These are phyloP conservation scores for Cystobasidiaceae sp. DNA, from an alignment of 1,284 basidiomycete genomes.

Conservation along the genomic window DNA sequence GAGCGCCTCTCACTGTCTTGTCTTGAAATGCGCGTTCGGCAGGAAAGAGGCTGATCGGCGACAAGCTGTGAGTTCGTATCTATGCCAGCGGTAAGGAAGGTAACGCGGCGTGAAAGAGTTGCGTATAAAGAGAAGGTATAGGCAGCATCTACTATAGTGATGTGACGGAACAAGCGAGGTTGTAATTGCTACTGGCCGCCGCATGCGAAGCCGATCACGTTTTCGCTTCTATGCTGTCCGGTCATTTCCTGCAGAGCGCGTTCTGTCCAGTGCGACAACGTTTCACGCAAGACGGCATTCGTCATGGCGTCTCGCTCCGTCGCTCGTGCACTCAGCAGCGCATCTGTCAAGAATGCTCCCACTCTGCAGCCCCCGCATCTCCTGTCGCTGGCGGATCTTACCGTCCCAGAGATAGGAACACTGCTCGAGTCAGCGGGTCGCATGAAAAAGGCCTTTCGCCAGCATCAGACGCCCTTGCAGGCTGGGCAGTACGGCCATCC, in stretches of 20 bases:
- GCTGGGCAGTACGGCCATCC: constrained; percentile 30
- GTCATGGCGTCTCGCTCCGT: constrained; percentile 18
- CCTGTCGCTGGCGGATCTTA: constrained; percentile 77
- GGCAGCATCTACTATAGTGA: too few relatives aligned
- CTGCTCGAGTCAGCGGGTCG: constrained; percentile 43
- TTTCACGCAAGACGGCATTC: too few relatives aligned
- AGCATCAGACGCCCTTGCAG: constrained; percentile 8
- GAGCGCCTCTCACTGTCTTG: too few relatives aligned
- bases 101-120: too few relatives aligned
- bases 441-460: constrained; percentile 45
- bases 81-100: too few relatives aligned
- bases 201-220: constrained; percentile 1
- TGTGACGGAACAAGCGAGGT: too few relatives aligned
- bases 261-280: background rate
- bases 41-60: too few relatives aligned
- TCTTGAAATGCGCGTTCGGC: too few relatives aligned
- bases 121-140: too few relatives aligned
- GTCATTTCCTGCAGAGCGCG: too few relatives aligned
- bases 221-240: background rate
- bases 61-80: too few relatives aligned
- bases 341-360: background rate
- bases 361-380: constrained; percentile 56
- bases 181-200: too few relatives aligned
- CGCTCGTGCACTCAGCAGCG: constrained; percentile 10
- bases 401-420: constrained; percentile 59